A percentile compares a stretch with the other conserved stretches of the same genome.
Evolutionary conservation across 208 protist genomes (phyloP).

Genomic region (Crithidia fasciculata): DNA sequence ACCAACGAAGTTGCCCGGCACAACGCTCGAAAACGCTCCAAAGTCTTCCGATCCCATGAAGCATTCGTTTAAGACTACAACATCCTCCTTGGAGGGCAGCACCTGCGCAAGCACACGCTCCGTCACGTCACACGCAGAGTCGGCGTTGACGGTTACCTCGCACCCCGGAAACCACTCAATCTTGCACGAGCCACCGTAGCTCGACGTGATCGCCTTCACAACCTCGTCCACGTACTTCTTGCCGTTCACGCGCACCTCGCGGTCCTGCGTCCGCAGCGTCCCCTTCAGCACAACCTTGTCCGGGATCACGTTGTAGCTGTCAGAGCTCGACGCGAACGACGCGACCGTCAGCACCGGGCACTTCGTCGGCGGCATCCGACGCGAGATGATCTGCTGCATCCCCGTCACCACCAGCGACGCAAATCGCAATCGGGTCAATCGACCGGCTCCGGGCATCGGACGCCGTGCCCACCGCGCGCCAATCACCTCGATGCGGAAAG

Average conservation of each 20-base stretch:
- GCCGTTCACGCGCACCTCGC: slow-evolving; percentile 35
- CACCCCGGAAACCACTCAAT: slow-evolving; percentile 41
- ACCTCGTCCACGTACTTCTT: slow-evolving; percentile 38
- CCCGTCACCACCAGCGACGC: slow-evolving; percentile 38
- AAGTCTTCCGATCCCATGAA: slow-evolving; percentile 55
- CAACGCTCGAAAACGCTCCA: slow-evolving; percentile 30
- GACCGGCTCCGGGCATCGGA: slow-evolving; percentile 58
- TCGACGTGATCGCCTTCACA: slow-evolving; percentile 27
- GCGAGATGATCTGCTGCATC: slow-evolving; percentile 65
- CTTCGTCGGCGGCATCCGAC: slow-evolving; percentile 38
- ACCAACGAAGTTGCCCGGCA: slow-evolving; percentile 47
- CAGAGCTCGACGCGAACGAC: slow-evolving; percentile 39
- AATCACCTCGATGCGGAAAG: slow-evolving; percentile 42
- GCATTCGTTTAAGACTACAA: slow-evolving; percentile 33
- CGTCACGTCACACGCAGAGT: slow-evolving; percentile 38
- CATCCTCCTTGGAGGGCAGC: slow-evolving; percentile 25
- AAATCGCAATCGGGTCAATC: slow-evolving; percentile 59
- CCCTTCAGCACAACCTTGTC: slow-evolving; percentile 50
- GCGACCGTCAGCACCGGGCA: slow-evolving; percentile 59
- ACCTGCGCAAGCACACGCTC: slow-evolving; percentile 40
- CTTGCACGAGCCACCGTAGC: slow-evolving; percentile 36
- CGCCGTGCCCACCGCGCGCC: slow-evolving; percentile 65
- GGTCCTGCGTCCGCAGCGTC: slow-evolving; percentile 50
- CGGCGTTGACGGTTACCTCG: slow-evolving; percentile 53
- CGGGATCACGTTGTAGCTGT: slow-evolving; percentile 70